Percentiles rank a stretch among this genome's conserved stretches.
Conservation (phyloP, 345 rosid species). For the Corchorus olitorius region DNA sequence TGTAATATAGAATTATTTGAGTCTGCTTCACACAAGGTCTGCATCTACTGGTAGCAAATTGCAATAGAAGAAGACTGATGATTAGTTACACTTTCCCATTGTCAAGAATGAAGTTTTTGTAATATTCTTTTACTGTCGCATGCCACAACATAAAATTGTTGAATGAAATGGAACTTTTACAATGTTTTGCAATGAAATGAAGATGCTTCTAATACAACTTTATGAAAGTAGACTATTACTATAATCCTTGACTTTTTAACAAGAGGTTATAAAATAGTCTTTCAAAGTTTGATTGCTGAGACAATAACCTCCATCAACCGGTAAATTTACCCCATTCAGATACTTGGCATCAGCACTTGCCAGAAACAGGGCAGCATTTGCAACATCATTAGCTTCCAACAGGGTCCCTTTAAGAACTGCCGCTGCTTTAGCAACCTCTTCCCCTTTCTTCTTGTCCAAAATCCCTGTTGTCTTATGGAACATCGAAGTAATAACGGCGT, state of each 20-base stretch:
- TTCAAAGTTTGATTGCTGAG: constrained; percentile 38
- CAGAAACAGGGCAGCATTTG: constrained; percentile 52
- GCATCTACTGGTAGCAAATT: too few species aligned
- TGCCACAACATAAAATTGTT: too few species aligned
- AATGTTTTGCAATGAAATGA: too few species aligned
- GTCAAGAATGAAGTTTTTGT: neutral
- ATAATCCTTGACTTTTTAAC: too few species aligned
- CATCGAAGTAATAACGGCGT: neutral
- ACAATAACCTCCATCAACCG: constrained; percentile 52
- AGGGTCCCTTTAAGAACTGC: constrained; percentile 48
- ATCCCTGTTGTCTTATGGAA: neutral
- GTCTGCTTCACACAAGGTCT: neutral
- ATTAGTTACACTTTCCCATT: neutral
- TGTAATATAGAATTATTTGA: constrained; percentile 1
- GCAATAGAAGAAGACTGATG: neutral
- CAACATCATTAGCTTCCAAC: constrained; percentile 46
- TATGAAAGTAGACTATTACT: too few species aligned
- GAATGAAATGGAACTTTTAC: too few species aligned
- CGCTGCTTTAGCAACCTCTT: neutral
- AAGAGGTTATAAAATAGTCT: neutral
- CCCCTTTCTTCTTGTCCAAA: constrained; percentile 10
- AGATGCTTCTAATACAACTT: too few species aligned
- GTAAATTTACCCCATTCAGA: constrained; percentile 51
- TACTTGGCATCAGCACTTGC: constrained; percentile 55
- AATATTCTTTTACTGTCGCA: too few species aligned